Evolutionary conservation across 2,329 filamentous ascomycete genomes (phyloP), one percentile per base, ranked within the genome.

Genomic region (Monosporascus sp.): DNA sequence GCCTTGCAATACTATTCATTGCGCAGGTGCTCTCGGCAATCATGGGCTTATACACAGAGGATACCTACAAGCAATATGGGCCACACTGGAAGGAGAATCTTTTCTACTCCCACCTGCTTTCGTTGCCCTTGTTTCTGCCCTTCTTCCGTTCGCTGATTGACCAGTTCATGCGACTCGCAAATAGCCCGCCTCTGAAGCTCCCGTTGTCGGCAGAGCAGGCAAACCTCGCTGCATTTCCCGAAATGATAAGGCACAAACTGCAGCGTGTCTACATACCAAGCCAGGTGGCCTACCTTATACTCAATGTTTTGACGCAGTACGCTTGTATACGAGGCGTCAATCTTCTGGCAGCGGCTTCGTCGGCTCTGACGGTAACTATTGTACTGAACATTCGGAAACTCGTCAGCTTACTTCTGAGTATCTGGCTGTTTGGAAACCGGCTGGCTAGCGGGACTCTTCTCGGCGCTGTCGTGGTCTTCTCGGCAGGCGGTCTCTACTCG

Each of bases 241-340:
- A 70, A 2, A 61, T 63, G 27, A 47, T 78, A 18, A 72, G 71
- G 53, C 69, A 69, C 48, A 67, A 63, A 20, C 52, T 74, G 8
- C 70, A 70, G 54, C 64, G 62, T 24, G 60, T 77, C 25, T 68
- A 69, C 37, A 70, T 87, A 17, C 89, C 90, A 7, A 85, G 82
- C 60, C 88, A 91, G 63, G 72, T 94, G 18, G 77, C 84, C 36
- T 90, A 84, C 64, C 77, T 95, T 17, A 73, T 78, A 1, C 78
- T 88, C 56, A 95, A 95, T 63, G 90, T 95, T 0, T 67, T 95
- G 48, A 97, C 94, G 3, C 94, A 99, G 70, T 90, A 97, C 64
- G 82, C 91, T 24, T 99, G 94, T 70, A 97, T 99, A 58, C 88
- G 92, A 3, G 94, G 94, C 2, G 94, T 99, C 53, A 97, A 97